Evolutionary conservation across 164 flowering plant genomes (phyloP), one percentile per base, ranked within the genome.

Genomic region (Tinospora cordifolia): DNA sequence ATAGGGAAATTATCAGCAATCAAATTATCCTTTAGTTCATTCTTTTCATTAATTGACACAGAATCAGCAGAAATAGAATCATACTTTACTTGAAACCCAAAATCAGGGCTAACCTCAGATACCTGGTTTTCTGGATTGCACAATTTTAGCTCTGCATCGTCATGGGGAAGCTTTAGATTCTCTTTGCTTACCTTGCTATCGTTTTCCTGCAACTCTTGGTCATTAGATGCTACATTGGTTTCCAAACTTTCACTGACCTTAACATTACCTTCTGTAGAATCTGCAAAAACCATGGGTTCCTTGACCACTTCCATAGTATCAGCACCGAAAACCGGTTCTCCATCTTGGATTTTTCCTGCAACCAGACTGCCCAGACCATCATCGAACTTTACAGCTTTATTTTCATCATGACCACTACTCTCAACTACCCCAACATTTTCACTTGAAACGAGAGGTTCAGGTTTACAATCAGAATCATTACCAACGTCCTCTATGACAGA

Each of bases 41-140:
- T 90, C 77, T 83, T 90, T 84, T 93, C 93, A 87, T 78, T 84
- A 91, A 88, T 83, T 81, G 90, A 83, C 80, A 90, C 80, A 91
- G 85, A 81, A 84, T 84, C 93, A 88, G 88, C 81, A 88, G 89
- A 87, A 89, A 90, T 83, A 84, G 89, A 92, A 84, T 89, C 96
- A 89, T 86, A 85, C 79, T 78, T 87, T 90, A 92, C 86, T 84
- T 83, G 87, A 82, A 79, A 79, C 90, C 91, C 95, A 87, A 89
- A 84, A 83, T 40, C 78, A 76, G 84, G 81, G 90, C 82, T 86
- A 85, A 88, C 94, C 90, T 88, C 90, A 86, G 91, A 80, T 90
- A 93, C 98, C 97, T 90, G 96, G 78, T 85, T 78, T 69, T 74
- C 69, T n/a, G 84, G 75, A 71, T 79, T 70, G 75, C 87, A 79